Evolutionary conservation across 805 yeast genomes (phyloP).

Genomic region (Wickerhamomyces tratensis): DNA sequence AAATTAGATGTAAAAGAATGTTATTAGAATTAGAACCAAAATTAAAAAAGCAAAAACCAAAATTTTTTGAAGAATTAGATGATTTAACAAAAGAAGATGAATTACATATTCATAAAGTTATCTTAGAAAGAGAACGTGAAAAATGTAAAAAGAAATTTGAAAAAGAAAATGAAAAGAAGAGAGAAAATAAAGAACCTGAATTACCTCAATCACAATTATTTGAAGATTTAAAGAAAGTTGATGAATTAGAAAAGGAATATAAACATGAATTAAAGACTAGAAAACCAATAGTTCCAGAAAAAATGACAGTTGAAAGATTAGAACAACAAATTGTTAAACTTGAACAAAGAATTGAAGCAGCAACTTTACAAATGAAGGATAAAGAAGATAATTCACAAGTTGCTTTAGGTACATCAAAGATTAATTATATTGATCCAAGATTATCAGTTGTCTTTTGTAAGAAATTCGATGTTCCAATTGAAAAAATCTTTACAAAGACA

Average conservation of each 20-base stretch:
- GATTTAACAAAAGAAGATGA: constrained; percentile 61
- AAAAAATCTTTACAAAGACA: constrained; percentile 85
- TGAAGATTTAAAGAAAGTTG: constrained; percentile 46
- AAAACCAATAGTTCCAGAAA: constrained; percentile 42
- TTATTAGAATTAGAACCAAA: constrained; percentile 55
- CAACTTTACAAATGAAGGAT: constrained; percentile 72
- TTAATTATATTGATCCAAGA: constrained; percentile 93
- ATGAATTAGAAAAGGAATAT: constrained; percentile 40
- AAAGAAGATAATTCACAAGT: constrained; percentile 93
- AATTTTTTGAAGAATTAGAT: constrained; percentile 58
- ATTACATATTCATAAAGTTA: constrained; percentile 41
- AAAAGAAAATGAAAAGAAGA: constrained; percentile 69
- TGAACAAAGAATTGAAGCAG: constrained; percentile 60
- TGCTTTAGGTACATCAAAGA: constrained; percentile 85
- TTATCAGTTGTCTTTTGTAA: constrained; percentile 83
- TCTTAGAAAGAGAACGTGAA: constrained; percentile 59
- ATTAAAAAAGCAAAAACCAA: constrained; percentile 37
- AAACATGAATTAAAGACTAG: constrained; percentile 50
- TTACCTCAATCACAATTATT: constrained; percentile 47
- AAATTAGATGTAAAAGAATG: constrained; percentile 62
- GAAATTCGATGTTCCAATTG: constrained; percentile 81
- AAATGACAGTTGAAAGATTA: constrained; percentile 51
- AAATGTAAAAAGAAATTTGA: constrained; percentile 54
- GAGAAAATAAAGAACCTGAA: constrained; percentile 43
- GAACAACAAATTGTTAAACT: constrained; percentile 60